Evolutionary conservation across 2,329 filamentous ascomycete genomes (phyloP), one percentile per base, ranked within the genome.

Genomic region (Diatrype stigma): DNA sequence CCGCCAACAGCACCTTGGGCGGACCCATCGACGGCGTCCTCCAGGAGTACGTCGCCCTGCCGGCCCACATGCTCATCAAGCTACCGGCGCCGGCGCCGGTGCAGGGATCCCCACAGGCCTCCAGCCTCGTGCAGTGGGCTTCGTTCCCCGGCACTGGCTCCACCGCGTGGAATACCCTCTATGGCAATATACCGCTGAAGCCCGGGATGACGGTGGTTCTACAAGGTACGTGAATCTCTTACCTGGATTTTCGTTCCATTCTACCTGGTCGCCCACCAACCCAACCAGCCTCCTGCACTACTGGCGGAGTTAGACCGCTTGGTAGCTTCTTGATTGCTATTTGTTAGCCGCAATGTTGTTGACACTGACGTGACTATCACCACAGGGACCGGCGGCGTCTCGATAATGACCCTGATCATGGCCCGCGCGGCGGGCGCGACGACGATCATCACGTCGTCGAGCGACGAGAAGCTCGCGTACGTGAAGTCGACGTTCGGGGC

Each of bases 111-210:
- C n/a, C n/a, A n/a, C n/a, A n/a, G n/a, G n/a, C n/a, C n/a, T n/a
- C n/a, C n/a, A 64, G 53, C 45, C 70, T 59, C 42, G 58, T 56
- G 3, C 67, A 73, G 50, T 68, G 72, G 56, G 70, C 72, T 0
- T 60, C 64, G 14, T 67, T 74, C 7, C 55, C 74, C 10, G 71
- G 71, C 11, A 73, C 77, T 42, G 76, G 74, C 3, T 60, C 65
- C 2, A 79, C 75, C 10, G 76, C 70, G 3, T 80, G 76, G 74
- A 76, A 73, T 63, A 65, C 70, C 4, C 66, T 80, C 46, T 75
- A 74, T 58, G 70, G 70, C 5, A 69, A 68, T 61, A 52, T 60
- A 1, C 64, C 69, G 1, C 60, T 74, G 52, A 70, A 66, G 8
- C 68, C 70, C n/a, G 71, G 68, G 1, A 64, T 75, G 47, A 73